These are phyloP conservation scores for Suhomyces xylopsoci DNA, from an alignment of 805 yeast genomes.

Conservation along the genomic window DNA sequence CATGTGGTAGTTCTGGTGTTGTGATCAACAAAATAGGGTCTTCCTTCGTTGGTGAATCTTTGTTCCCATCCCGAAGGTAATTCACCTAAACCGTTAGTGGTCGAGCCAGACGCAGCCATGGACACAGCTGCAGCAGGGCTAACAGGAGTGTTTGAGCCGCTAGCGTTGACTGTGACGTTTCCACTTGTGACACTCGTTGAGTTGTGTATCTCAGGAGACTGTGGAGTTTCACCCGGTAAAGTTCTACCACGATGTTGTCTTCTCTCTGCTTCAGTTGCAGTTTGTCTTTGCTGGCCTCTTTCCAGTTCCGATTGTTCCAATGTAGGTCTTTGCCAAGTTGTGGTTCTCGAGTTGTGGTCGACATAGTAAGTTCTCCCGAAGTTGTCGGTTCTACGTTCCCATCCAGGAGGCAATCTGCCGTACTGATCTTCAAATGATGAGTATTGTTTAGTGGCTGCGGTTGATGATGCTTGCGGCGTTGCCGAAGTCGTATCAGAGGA, in stretches of 20 bases:
- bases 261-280: constrained; percentile 80
- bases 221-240: constrained; percentile 61
- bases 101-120: constrained; percentile 76
- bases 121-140: constrained; percentile 66
- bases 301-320: constrained; percentile 75
- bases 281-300: constrained; percentile 58
- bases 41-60: constrained; percentile 94
- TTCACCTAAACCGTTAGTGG: constrained; percentile 95
- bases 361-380: constrained; percentile 97
- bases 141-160: constrained; percentile 48
- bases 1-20: constrained; percentile 99
- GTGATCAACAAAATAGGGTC: constrained; percentile 98
- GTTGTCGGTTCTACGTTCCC: constrained; percentile 98
- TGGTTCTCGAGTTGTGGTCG: constrained; percentile 95
- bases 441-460: constrained; percentile 53
- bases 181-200: constrained; percentile 37
- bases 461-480: constrained; percentile 11
- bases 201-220: constrained; percentile 33
- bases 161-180: constrained; percentile 45
- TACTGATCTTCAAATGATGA: constrained; percentile 96
- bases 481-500: constrained; percentile 13
- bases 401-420: constrained; percentile 96
- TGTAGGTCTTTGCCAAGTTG: constrained; percentile 98
- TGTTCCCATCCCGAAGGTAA: constrained; percentile 99
- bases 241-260: constrained; percentile 89